Conservation (phyloP, 1,284 basidiomycete genomes). For the Wolfiporia cocos region DNA sequence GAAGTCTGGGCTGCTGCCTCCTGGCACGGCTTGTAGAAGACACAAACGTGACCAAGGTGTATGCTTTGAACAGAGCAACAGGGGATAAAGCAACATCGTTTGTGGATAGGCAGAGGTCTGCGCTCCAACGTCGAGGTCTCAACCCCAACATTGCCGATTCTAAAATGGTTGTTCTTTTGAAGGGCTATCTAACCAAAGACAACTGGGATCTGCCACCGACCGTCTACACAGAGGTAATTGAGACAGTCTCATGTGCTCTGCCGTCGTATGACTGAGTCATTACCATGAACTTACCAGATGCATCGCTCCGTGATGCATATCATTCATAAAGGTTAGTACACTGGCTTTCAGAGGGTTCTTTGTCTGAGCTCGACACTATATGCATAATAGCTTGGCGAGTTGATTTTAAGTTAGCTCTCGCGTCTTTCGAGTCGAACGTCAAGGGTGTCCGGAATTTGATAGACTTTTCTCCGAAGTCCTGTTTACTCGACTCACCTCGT, state of each 20-base stretch:
- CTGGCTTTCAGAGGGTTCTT: too few species aligned
- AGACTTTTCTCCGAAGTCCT: slow-evolving; percentile 21
- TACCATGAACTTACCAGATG: neutral
- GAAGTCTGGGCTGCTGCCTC: slow-evolving; percentile 25
- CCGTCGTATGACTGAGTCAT: neutral
- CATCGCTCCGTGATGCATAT: slow-evolving; percentile 23
- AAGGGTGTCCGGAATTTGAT: slow-evolving; percentile 12
- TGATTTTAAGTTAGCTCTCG: slow-evolving; percentile 25
- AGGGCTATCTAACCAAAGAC: slow-evolving; percentile 18
- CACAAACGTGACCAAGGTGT: slow-evolving; percentile 19
- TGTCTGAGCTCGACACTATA: too few species aligned
- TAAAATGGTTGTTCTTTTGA: slow-evolving; percentile 20
- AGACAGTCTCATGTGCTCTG: slow-evolving; percentile 4
- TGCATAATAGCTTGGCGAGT: slow-evolving; percentile 32
- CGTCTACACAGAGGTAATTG: slow-evolving; percentile 20
- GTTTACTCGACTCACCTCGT: slow-evolving; percentile 13
- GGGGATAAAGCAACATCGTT: slow-evolving; percentile 8
- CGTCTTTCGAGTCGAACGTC: slow-evolving; percentile 15
- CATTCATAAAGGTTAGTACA: slow-evolving; percentile 27
- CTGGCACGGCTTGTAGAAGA: slow-evolving; percentile 20
- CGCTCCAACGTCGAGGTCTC: slow-evolving; percentile 22
- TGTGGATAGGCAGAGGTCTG: slow-evolving; percentile 18
- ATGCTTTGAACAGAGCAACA: slow-evolving; percentile 23
- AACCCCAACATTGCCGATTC: slow-evolving; percentile 15
- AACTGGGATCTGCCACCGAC: slow-evolving; percentile 18